Base-by-base conservation (phyloP, 1,139 yeast genomes). In the Kodamaea anthophila region DNA sequence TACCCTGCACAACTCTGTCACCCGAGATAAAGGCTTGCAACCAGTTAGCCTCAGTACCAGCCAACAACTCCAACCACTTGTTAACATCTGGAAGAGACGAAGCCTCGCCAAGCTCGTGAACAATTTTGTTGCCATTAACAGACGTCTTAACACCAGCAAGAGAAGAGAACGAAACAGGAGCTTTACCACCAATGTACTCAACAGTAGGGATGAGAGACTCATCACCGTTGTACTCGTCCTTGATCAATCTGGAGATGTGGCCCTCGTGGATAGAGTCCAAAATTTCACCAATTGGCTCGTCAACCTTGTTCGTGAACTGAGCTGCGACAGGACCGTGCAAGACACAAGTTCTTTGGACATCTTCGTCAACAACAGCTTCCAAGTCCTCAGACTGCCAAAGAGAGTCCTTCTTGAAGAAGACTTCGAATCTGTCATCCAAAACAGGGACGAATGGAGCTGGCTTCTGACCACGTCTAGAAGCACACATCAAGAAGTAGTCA, bases 311-410 rank as follows among this genome's bases (percentile, higher is more conserved):
- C 46, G 97, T 81, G 67, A 67, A 88, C 62, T 81, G 88, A 47
- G 96, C 96, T 47, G 98, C 94, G 48, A 93, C 98, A 30, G 99
- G 99, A 46, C 98, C 97, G 51, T 87, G 96, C 50, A 91, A 74
- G 46, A 91, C 87, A 81, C 98, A 93, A 13, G 96, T 88, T 71
- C 98, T 84, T 62, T 88, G 93, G 42, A 91, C 97, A 58, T 91
- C 99, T 53, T 82, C 88, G 46, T 74, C 98, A 42, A 85, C 91
- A 51, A 91, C 97, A 40, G 96, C 85, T 57, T 88, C 97, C 52
- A 91, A 74, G 55, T 86, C 93, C 69, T 91, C 98, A 21, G 96
- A 84, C 72, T 91, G 99, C 98, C 98, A 91, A 55, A 91, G 73
- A 29, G 97, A 88, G 61, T 91, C 99, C 69, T 91, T 91, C 77